Base-by-base conservation (phyloP, 176 grass and related monocot genomes). In the Cocos nucifera region DNA sequence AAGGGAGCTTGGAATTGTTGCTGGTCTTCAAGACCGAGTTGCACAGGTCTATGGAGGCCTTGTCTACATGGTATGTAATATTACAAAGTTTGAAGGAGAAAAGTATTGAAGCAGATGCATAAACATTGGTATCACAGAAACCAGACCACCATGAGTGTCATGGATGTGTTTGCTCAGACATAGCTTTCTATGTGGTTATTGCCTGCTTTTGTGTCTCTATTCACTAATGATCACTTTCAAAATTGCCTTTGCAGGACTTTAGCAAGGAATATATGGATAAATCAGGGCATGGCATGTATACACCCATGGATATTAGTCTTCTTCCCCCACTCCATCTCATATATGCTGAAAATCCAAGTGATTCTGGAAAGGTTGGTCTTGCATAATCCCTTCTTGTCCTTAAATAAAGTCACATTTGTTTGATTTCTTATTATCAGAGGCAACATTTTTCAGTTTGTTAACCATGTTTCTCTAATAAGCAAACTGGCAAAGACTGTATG, bases 1-100 rank as follows among this genome's bases (percentile, higher is more conserved):
- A 27, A 87, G 87, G 59, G 91, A 96, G 71, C 80, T 96, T 48
- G 91, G 91, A 20, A 87, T 96, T 59, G 78, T 96, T 77, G 83
- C 86, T 22, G 91, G 91, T 21, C 82, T 96, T 24, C 86, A 96
- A 56, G 91, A 90, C 39, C 69, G 86, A 1, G 91, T 96, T 35
- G 80, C 78, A 32, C 91, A 96, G 63, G 80, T 87, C 29, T 90
- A 87, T 51, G 86, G 86, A 30, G 86, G 86, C 14, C 86, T 96
- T 61, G 75, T 90, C 19, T 85, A 61, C 17, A 90, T 96, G 91
- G 80, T 95, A 84, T 3, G 16, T 0, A 70, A 30, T 26, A 60
- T 5, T 48, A 23, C 61, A 18, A 12, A 5, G 18, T 51, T 52
- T 51, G 12, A 39, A 53, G 49, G n/a, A 23, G 48, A 9, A 30